Evolutionary conservation across 176 grass and related monocot genomes (phyloP).

Genomic region (Tillandsia leiboldiana): DNA sequence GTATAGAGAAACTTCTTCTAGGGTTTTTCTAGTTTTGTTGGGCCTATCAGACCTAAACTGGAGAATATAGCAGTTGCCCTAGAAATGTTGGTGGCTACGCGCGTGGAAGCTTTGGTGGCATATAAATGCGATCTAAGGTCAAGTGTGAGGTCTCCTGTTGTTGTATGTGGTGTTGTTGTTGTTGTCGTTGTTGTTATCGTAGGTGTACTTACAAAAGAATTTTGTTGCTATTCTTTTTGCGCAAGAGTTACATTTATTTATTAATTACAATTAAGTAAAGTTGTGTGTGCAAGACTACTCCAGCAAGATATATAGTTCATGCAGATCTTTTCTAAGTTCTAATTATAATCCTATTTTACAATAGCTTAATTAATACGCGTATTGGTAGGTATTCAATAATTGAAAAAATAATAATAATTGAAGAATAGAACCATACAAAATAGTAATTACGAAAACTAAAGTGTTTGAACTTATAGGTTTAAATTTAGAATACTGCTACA

Average conservation of each 20-base stretch:
- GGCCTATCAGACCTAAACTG: not conserved
- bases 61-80: not conserved
- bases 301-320: too few relatives aligned
- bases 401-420: too few relatives aligned
- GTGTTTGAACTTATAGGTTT: too few relatives aligned
- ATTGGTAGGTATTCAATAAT: too few relatives aligned
- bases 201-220: not conserved
- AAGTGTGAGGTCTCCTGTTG: not conserved
- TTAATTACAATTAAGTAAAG: too few relatives aligned
- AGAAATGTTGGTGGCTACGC: not conserved
- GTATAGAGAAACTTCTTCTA: not conserved
- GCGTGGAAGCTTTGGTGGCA: not conserved
- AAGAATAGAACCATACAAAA: too few relatives aligned
- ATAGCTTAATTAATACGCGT: too few relatives aligned
- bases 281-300: too few relatives aligned
- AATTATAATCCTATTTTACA: too few relatives aligned
- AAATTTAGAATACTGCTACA: too few relatives aligned
- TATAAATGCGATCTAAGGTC: not conserved
- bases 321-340: too few relatives aligned
- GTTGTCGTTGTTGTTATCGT: not conserved
- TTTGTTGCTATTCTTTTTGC: not conserved
- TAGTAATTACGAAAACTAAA: too few relatives aligned
- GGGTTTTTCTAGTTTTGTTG: not conserved
- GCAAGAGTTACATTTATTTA: not conserved
- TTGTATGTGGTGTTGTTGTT: not conserved